Conservation (phyloP, 2,329 filamentous ascomycete genomes). For the Cylindrodendrum hubeiense region DNA sequence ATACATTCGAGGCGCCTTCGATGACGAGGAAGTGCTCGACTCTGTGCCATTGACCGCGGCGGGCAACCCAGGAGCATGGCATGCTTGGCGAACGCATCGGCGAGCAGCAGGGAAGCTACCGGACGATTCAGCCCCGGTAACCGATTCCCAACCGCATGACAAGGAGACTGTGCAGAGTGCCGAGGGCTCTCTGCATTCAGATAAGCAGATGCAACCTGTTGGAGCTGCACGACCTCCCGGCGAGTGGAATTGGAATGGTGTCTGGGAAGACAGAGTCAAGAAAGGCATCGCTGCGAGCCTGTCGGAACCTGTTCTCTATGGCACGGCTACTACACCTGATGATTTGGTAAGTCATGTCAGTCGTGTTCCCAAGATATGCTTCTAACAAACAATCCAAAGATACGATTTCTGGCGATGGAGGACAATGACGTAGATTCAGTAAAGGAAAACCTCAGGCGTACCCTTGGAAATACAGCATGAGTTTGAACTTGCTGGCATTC, state of each 20-base stretch:
- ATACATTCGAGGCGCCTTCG: constrained; percentile 87
- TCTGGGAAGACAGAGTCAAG: constrained; percentile 92
- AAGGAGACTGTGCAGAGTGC: constrained; percentile 26
- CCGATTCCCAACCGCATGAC: constrained; percentile 8
- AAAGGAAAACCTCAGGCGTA: constrained; percentile 70
- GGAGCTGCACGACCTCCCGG: constrained; percentile 63
- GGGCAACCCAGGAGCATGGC: constrained; percentile 92
- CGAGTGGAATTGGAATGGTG: constrained; percentile 98
- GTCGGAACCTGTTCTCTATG: constrained; percentile 84
- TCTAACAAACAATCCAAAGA: constrained; percentile 56
- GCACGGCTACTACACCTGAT: constrained; percentile 70
- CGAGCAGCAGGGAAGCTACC: constrained; percentile 47
- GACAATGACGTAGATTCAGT: constrained; percentile 68
- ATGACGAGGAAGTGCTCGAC: constrained; percentile 82
- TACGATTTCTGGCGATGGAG: constrained; percentile 76
- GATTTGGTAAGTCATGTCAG: constrained; percentile 73
- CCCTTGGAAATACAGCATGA: constrained; percentile 53
- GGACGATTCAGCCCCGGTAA: constrained; percentile 23
- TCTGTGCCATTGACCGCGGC: constrained; percentile 83
- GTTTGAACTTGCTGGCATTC: background rate
- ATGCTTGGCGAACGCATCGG: constrained; percentile 87
- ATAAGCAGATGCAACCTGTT: constrained; percentile 19
- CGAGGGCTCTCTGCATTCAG: constrained; percentile 6
- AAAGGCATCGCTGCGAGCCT: constrained; percentile 82
- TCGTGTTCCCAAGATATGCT: background rate